phyloP scores from a whole-genome alignment of 768 basidiomycete genomes.

The Gelatoporia subvermispora region DNA sequence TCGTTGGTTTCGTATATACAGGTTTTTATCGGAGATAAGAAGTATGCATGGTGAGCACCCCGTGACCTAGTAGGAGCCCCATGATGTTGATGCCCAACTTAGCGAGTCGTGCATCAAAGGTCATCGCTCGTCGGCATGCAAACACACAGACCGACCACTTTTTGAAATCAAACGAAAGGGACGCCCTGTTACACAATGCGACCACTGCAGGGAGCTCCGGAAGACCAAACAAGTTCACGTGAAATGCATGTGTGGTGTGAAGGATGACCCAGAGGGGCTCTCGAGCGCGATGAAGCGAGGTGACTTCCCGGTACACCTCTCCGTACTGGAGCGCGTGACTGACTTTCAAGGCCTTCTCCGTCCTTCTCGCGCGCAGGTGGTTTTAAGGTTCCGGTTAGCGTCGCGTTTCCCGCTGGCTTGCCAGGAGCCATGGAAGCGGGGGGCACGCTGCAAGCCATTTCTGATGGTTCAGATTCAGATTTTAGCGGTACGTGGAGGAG shows the following conservation, averaged over 20 bases:
- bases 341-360: constrained; percentile 41
- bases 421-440: constrained; percentile 65
- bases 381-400: constrained; percentile 58
- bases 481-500: constrained; percentile 39
- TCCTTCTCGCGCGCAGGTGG: constrained; percentile 34
- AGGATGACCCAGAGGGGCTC: constrained; percentile 5
- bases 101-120: constrained; percentile 95
- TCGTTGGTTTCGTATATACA: constrained; percentile 5
- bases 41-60: constrained; percentile 53
- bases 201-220: constrained; percentile 26
- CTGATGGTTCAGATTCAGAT: constrained; percentile 58
- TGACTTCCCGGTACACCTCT: constrained; percentile 33
- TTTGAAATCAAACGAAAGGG: constrained; percentile 74
- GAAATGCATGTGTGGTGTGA: constrained; percentile 31
- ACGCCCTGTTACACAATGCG: constrained; percentile 50
- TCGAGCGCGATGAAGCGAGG: constrained; percentile 50
- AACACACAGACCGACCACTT: constrained; percentile 82
- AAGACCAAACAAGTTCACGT: constrained; percentile 40
- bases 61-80: too few species aligned
- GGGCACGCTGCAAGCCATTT: constrained; percentile 40
- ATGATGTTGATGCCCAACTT: constrained; percentile 1
- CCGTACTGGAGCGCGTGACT: constrained; percentile 15
- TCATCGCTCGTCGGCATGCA: constrained; percentile 84
- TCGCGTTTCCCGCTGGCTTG: constrained; percentile 79
- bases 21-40: constrained; percentile 68